Percentiles rank a stretch among this genome's conserved stretches.
Evolutionary conservation across 805 yeast genomes (phyloP).

Genomic region (Candida sithepensis): DNA sequence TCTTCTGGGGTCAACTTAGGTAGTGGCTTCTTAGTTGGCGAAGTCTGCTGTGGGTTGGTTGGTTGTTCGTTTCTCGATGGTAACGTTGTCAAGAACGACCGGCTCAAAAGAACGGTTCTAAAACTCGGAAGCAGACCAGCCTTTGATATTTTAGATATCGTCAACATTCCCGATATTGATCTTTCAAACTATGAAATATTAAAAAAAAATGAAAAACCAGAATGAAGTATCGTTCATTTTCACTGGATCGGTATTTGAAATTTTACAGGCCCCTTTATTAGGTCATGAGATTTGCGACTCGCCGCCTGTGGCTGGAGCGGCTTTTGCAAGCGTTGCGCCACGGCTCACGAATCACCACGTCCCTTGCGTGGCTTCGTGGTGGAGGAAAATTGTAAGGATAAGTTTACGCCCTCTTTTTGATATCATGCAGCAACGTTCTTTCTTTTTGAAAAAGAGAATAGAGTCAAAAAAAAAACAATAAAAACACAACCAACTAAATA

Average conservation of each 20-base stretch:
- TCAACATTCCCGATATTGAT: too few species aligned
- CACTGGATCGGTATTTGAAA: not conserved
- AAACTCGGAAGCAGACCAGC: not conserved
- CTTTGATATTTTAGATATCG: not conserved
- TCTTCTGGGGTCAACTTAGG: slow-evolving; percentile 32
- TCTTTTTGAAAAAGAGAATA: not conserved
- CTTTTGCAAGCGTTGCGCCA: too few species aligned
- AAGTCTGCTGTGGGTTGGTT: not conserved
- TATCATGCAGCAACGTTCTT: too few species aligned
- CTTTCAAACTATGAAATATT: too few species aligned
- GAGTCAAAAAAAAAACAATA: not conserved
- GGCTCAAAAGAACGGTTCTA: not conserved
- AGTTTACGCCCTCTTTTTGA: too few species aligned
- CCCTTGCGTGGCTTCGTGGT: too few species aligned
- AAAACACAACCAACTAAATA: not conserved
- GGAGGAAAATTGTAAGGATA: too few species aligned
- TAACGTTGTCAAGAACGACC: not conserved
- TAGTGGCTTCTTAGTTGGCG: slow-evolving; percentile 14
- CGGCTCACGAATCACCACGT: too few species aligned
- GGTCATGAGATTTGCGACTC: not conserved
- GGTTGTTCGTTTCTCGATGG: not conserved
- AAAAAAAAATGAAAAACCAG: too few species aligned
- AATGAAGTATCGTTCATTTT: too few species aligned
- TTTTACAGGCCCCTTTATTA: not conserved
- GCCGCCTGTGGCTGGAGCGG: not conserved